Percentiles rank a stretch among this genome's conserved stretches.
phyloP scores from a whole-genome alignment of 495 filamentous ascomycete genomes.

The Evernia prunastri region DNA sequence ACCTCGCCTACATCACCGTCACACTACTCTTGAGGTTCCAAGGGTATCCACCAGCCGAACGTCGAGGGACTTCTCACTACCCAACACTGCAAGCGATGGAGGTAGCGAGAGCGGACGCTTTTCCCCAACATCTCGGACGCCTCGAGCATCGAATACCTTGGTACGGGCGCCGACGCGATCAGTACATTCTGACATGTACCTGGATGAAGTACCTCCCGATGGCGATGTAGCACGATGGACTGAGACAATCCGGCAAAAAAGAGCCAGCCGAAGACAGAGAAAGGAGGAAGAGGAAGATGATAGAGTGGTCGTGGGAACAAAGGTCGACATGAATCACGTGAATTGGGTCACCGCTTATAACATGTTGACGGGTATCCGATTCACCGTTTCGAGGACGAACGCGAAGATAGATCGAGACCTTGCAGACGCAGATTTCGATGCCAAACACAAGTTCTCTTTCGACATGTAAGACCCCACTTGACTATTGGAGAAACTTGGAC shows the following conservation, averaged over 20 bases:
- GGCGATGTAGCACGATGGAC: slow-evolving; percentile 90
- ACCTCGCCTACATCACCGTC: slow-evolving; percentile 64
- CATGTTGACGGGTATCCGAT: slow-evolving; percentile 98
- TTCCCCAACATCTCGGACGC: slow-evolving; percentile 64
- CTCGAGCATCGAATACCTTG: slow-evolving; percentile 75
- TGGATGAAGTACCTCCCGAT: slow-evolving; percentile 79
- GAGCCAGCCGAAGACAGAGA: slow-evolving; percentile 71
- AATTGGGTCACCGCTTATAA: slow-evolving; percentile 99
- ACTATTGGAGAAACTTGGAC: slow-evolving; percentile 9
- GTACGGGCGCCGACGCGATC: slow-evolving; percentile 76
- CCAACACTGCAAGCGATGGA: slow-evolving; percentile 54
- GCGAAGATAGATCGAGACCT: slow-evolving; percentile 89
- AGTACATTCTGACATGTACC: slow-evolving; percentile 70
- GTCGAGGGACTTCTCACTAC: slow-evolving; percentile 46
- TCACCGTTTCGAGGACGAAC: slow-evolving; percentile 92
- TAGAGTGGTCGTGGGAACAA: slow-evolving; percentile 89
- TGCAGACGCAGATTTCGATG: slow-evolving; percentile 83
- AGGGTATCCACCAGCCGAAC: slow-evolving; percentile 47
- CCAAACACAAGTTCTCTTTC: slow-evolving; percentile 95
- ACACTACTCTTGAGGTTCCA: slow-evolving; percentile 78
- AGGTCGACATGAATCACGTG: slow-evolving; percentile 93
- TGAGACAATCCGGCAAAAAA: slow-evolving; percentile 82
- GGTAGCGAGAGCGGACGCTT: slow-evolving; percentile 65
- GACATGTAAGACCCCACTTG: slow-evolving; percentile 62
- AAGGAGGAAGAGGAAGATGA: slow-evolving; percentile 93